Conservation (phyloP, 805 yeast genomes). For the Aciculoconidium aculeatum region DNA sequence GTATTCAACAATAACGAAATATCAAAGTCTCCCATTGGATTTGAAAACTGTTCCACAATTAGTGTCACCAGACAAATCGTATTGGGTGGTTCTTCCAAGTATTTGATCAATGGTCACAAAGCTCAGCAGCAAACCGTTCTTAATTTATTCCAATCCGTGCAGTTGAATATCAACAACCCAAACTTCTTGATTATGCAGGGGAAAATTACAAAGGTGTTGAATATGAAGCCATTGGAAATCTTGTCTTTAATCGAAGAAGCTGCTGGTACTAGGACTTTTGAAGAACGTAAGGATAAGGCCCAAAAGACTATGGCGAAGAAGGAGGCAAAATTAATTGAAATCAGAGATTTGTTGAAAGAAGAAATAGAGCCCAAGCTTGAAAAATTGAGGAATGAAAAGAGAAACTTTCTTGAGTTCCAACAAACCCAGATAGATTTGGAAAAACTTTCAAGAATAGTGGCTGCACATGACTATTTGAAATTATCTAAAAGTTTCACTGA, state of each 20-base stretch:
- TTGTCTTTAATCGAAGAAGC: constrained; percentile 94
- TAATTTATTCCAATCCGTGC: constrained; percentile 88
- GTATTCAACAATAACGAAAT: constrained; percentile 86
- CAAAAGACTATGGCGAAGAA: constrained; percentile 88
- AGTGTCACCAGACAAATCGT: constrained; percentile 89
- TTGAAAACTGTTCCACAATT: constrained; percentile 68
- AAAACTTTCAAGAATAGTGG: constrained; percentile 62
- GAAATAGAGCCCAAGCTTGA: constrained; percentile 93
- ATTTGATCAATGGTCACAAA: constrained; percentile 89
- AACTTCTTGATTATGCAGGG: constrained; percentile 99
- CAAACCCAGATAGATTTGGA: constrained; percentile 78
- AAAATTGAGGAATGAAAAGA: constrained; percentile 72
- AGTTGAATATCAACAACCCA: constrained; percentile 92
- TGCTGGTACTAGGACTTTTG: constrained; percentile 95
- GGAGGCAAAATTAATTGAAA: constrained; percentile 77
- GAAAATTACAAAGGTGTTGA: constrained; percentile 91
- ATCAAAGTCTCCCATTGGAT: constrained; percentile 79
- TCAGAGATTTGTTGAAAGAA: constrained; percentile 63
- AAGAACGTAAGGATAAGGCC: constrained; percentile 88
- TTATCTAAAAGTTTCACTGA: constrained; percentile 37
- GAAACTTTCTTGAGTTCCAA: constrained; percentile 79
- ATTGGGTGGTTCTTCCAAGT: constrained; percentile 88
- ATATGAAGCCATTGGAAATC: constrained; percentile 91
- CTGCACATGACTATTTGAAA: constrained; percentile 64
- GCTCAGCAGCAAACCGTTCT: constrained; percentile 93